Evolutionary conservation across 352 stramenopile genomes (phyloP), one percentile per base, ranked within the genome.

Genomic region (Globisporangium canariense): DNA sequence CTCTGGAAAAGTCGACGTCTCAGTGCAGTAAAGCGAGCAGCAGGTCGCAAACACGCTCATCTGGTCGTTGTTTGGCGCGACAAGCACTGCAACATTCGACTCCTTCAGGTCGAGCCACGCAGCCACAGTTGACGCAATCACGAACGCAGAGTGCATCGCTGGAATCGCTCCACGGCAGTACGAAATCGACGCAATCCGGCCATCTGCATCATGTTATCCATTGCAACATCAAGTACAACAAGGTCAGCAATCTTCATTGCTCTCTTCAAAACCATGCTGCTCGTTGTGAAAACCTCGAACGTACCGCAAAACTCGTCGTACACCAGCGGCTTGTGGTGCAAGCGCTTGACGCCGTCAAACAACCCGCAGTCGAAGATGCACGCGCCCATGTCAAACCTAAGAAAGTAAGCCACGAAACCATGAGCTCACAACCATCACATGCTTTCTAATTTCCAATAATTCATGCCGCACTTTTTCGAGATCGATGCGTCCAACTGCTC

Each of bases 31-130:
- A 0, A 96, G 66, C 40, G 88, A 86, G 51, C 83, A 93, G 62
- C 88, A 96, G 1, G 88, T 93, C n/a, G 86, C 79, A 73, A 93
- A 96, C 4, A 96, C 80, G 60, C 83, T 93, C 76, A 93, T 90
- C 62, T 96, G 88, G 41, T 96, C 85, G 46, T 94, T 92, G 66
- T 91, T 94, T 0, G 88, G 88, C 0, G 88, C 84, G 9, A 96
- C 65, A 34, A 96, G 70, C 50, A 96, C 86, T 13, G 82, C 86
- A 34, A 93, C 83, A 50, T 94, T 93, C 30, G 69, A 77, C 2
- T 79, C 69, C 8, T 90, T 90, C 22, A 93, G 60, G 46, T 93
- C 88, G 40, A 94, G 76, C 88, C 88, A 96, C 16, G 85, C 83
- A 0, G 88, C 78, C 3, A 93, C 85, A 3, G 88, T 96, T 20